A percentile compares a stretch with the other conserved stretches of the same genome.
Evolutionary conservation across 805 yeast species (phyloP).

Genomic region (Komagataella populi): DNA sequence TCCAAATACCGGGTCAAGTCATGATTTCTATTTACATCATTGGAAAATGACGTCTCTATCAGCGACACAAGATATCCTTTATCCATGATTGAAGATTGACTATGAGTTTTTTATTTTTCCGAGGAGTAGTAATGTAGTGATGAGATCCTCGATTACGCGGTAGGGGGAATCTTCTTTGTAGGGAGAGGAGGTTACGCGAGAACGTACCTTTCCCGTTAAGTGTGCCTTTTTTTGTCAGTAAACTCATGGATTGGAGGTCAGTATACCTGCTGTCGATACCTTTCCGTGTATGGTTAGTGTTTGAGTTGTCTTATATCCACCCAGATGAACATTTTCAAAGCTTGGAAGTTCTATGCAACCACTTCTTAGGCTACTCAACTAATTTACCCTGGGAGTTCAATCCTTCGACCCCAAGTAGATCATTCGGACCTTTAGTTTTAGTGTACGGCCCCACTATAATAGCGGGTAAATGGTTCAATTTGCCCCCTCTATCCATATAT

Average conservation of each 20-base stretch:
- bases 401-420: slow-evolving; percentile 44
- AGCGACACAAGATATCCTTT: slow-evolving; percentile 27
- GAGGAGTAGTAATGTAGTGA: neutral
- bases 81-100: slow-evolving; percentile 19
- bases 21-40: slow-evolving; percentile 25
- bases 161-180: neutral
- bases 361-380: slow-evolving; percentile 23
- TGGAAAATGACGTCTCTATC: slow-evolving; percentile 34
- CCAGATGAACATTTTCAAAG: slow-evolving; percentile 97
- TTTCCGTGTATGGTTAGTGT: slow-evolving; percentile 39
- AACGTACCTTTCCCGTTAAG: neutral
- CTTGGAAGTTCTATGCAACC: slow-evolving; percentile 53
- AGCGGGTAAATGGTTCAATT: slow-evolving; percentile 16
- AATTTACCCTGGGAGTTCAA: slow-evolving; percentile 78
- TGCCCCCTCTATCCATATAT: slow-evolving; percentile 36
- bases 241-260: slow-evolving; percentile 27
- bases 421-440: slow-evolving; percentile 53
- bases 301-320: slow-evolving; percentile 77
- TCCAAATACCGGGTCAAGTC: slow-evolving; percentile 28
- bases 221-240: neutral
- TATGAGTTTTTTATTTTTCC: neutral
- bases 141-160: neutral
- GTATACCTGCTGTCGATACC: slow-evolving; percentile 30
- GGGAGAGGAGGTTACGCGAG: neutral
- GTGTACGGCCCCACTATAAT: slow-evolving; percentile 55